These are phyloP conservation scores for Kitagawia praeruptora DNA, from an alignment of 129 eudicot genomes.

Conservation along the genomic window DNA sequence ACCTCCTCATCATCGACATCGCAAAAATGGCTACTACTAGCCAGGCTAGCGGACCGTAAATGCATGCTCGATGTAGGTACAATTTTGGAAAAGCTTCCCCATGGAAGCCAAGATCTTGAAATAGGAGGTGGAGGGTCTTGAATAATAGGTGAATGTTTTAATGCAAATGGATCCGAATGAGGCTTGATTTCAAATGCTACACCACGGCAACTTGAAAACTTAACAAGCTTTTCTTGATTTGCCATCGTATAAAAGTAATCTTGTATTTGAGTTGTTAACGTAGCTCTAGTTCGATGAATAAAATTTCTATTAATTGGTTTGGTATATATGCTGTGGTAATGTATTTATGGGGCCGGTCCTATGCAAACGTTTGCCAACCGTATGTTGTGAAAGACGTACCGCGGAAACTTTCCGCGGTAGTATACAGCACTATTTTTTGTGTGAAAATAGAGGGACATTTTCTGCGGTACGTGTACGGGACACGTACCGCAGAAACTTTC, in stretches of 20 bases:
- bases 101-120: slow-evolving; percentile 36
- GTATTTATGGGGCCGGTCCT: no score
- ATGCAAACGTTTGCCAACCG: no score
- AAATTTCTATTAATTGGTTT: no score
- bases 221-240: slow-evolving; percentile 9
- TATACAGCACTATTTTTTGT: no score
- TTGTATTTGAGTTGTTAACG: not conserved
- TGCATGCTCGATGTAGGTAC: slow-evolving; percentile 27
- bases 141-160: slow-evolving; percentile 13
- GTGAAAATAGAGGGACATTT: no score
- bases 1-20: slow-evolving; percentile 32
- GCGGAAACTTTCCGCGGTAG: no score
- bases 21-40: slow-evolving; percentile 70
- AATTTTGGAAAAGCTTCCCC: slow-evolving; percentile 34
- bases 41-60: slow-evolving; percentile 32
- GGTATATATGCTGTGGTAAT: no score
- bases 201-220: slow-evolving; percentile 71
- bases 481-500: no score
- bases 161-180: slow-evolving; percentile 42
- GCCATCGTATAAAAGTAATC: not conserved
- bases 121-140: slow-evolving; percentile 22
- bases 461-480: no score
- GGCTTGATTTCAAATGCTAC: slow-evolving; percentile 67
- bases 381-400: no score
- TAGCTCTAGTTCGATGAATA: not conserved